Evolutionary conservation across 805 yeast genomes (phyloP).

Genomic region (Kazachstania africana): DNA sequence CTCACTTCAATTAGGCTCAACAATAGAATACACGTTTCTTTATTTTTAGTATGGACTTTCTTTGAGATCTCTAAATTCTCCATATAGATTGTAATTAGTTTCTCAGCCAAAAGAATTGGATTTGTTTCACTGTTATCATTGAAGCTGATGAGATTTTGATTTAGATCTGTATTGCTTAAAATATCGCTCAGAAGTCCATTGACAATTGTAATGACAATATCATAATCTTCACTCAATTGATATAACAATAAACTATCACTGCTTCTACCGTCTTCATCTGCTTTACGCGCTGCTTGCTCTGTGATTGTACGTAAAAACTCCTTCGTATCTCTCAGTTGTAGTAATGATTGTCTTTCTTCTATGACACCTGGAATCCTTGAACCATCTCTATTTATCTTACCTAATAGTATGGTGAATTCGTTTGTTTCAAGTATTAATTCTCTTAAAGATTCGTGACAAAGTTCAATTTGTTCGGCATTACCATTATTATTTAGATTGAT

Average conservation of each 20-base stretch:
- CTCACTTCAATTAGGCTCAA: constrained; percentile 60
- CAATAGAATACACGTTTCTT: constrained; percentile 54
- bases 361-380: constrained; percentile 71
- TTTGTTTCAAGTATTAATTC: constrained; percentile 79
- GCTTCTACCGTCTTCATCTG: constrained; percentile 84
- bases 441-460: constrained; percentile 68
- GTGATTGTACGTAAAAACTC: constrained; percentile 61
- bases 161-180: constrained; percentile 58
- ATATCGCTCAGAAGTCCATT: constrained; percentile 72
- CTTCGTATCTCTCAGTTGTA: constrained; percentile 47
- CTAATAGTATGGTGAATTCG: constrained; percentile 70
- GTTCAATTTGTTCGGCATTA: constrained; percentile 34
- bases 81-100: constrained; percentile 27
- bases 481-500: constrained; percentile 43
- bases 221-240: constrained; percentile 80
- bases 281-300: constrained; percentile 73
- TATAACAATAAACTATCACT: constrained; percentile 77
- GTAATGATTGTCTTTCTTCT: constrained; percentile 60
- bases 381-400: constrained; percentile 73
- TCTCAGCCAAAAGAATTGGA: constrained; percentile 29
- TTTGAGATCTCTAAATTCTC: constrained; percentile 48
- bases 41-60: constrained; percentile 41
- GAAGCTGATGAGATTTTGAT: constrained; percentile 34
- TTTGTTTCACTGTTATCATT: constrained; percentile 34
- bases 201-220: constrained; percentile 63